These are phyloP conservation scores for Termitomyces sp. DNA, from an alignment of 768 basidiomycete genomes.

Conservation along the genomic window DNA sequence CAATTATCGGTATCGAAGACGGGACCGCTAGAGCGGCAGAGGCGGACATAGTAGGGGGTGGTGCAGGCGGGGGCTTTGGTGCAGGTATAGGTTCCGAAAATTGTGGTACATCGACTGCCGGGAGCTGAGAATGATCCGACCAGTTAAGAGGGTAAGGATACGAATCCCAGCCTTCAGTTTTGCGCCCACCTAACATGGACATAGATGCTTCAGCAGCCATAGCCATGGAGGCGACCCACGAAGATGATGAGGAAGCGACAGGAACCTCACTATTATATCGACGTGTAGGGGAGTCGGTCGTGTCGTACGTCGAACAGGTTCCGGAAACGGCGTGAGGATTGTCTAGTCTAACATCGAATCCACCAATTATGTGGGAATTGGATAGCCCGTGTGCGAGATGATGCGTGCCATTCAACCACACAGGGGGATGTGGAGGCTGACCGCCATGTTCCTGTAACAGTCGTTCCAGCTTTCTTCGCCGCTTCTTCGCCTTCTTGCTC, in stretches of 20 bases:
- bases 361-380: background rate
- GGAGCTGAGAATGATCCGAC: conserved; percentile 9
- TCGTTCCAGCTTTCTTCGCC: conserved; percentile 29
- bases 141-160: background rate
- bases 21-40: conserved; percentile 11
- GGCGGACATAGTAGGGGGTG: conserved; percentile 14
- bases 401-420: conserved; percentile 5
- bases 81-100: conserved; percentile 5
- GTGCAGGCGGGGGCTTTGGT: conserved; percentile 6
- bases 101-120: conserved; percentile 1
- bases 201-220: conserved; percentile 22
- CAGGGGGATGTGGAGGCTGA: conserved; percentile 6
- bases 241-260: conserved; percentile 13
- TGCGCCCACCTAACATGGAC: background rate
- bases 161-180: background rate
- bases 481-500: conserved; percentile 37
- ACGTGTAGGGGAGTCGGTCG: conserved; percentile 3
- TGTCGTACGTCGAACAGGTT: conserved; percentile 11
- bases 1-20: conserved; percentile 25
- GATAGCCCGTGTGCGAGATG: background rate
- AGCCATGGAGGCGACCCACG: conserved; percentile 40
- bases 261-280: conserved; percentile 5
- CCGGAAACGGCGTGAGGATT: background rate
- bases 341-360: background rate
- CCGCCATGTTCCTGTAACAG: conserved; percentile 23